Conservation (phyloP, 345 rosid genomes). For the Rubroshorea leprosula region DNA sequence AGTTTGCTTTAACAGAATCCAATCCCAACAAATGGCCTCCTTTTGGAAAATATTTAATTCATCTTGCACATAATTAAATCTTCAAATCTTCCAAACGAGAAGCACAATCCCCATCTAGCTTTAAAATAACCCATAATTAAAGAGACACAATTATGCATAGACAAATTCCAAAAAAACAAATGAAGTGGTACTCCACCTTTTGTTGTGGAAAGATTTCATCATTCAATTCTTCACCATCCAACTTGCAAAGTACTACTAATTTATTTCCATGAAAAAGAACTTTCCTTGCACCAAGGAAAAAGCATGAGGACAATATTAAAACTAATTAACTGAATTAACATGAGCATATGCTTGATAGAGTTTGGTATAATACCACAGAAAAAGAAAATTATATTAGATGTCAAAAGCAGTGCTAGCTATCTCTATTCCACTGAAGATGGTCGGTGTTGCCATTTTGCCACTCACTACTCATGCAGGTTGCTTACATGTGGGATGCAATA, state of each 20-base stretch:
- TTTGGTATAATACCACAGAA: background rate
- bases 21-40: slow-evolving; percentile 9
- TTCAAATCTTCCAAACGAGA: slow-evolving; percentile 29
- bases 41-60: background rate
- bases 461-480: slow-evolving; percentile 16
- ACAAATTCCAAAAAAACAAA: slow-evolving; percentile 13
- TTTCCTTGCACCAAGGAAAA: slow-evolving; percentile 1
- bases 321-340: background rate
- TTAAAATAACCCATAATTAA: slow-evolving; percentile 5
- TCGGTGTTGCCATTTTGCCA: slow-evolving; percentile 15
- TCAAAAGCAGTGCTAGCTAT: background rate
- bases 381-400: no score
- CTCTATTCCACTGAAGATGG: slow-evolving; percentile 12
- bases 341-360: background rate
- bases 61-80: background rate
- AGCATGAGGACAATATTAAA: background rate
- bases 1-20: slow-evolving; percentile 18
- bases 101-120: slow-evolving; percentile 16
- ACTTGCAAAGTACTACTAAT: no score
- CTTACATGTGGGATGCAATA: slow-evolving; percentile 20
- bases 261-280: no score
- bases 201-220: no score
- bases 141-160: slow-evolving; percentile 12
- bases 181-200: slow-evolving; percentile 6
- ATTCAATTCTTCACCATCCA: background rate